phyloP scores from a whole-genome alignment of 306 rosid species.

The Acacia acuminata region DNA sequence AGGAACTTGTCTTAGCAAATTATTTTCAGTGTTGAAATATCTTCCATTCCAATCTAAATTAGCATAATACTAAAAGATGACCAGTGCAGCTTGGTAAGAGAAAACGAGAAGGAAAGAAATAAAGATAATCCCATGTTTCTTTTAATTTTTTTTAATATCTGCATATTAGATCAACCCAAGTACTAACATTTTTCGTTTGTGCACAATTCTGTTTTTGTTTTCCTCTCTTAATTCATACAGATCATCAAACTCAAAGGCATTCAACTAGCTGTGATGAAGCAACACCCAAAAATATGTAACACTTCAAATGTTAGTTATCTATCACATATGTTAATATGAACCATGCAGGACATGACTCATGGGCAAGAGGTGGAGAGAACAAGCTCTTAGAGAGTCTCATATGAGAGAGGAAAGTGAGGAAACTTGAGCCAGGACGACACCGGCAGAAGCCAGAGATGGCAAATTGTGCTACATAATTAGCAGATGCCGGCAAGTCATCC shows the following conservation, averaged over 20 bases:
- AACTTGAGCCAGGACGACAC: slow-evolving; percentile 19
- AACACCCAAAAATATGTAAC: background rate
- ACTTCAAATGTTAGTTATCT: background rate
- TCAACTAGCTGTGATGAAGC: background rate
- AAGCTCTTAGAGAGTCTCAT: slow-evolving; percentile 9
- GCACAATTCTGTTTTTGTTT: background rate
- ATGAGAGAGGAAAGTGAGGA: slow-evolving; percentile 33
- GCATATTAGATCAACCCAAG: background rate
- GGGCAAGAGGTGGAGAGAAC: background rate
- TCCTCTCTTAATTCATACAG: background rate
- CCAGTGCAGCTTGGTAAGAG: background rate
- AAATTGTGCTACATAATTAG: background rate
- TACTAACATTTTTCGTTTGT: background rate
- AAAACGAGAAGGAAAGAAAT: background rate
- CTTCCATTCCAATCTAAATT: background rate
- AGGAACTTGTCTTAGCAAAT: background rate
- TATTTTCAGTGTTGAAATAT: background rate
- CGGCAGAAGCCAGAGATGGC: slow-evolving; percentile 18
- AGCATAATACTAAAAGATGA: background rate
- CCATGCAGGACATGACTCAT: background rate
- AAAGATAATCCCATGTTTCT: background rate
- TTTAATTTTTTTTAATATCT: background rate
- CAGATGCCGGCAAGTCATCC: slow-evolving; percentile 32
- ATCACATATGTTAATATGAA: background rate
- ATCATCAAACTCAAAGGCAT: background rate